Evolutionary conservation across 306 rosid genomes (phyloP).

Genomic region (Malus fusca): DNA sequence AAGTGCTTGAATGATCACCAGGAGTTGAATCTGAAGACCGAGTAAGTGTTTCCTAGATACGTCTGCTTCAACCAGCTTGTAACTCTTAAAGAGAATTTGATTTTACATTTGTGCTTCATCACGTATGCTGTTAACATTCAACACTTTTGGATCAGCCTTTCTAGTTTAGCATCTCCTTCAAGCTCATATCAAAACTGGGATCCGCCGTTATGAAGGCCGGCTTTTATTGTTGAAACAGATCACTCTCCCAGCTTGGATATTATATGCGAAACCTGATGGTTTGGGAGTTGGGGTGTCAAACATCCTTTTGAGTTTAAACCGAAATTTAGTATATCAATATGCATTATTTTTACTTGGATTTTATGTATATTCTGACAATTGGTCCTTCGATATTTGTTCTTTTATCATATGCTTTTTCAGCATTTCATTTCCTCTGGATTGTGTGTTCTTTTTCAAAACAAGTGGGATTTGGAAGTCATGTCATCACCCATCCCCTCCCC

Average conservation of each 20-base stretch:
- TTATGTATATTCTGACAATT: too few species aligned
- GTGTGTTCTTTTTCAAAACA: too few species aligned
- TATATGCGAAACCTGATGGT: not conserved
- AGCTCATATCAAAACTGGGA: not conserved
- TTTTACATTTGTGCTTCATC: not conserved
- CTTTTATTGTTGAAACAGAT: not conserved
- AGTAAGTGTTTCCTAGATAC: not conserved
- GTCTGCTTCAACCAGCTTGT: not conserved
- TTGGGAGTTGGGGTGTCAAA: not conserved
- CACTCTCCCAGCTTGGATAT: not conserved
- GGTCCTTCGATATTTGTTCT: too few species aligned
- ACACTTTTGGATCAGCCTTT: too few species aligned
- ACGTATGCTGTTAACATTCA: not conserved
- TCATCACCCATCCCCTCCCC: too few species aligned
- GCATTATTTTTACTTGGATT: too few species aligned
- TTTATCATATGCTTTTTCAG: too few species aligned
- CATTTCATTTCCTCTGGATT: too few species aligned
- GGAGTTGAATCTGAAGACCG: not conserved
- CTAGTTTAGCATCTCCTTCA: not conserved
- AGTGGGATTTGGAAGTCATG: too few species aligned
- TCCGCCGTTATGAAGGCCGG: not conserved
- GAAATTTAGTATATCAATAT: too few species aligned
- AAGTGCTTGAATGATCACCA: not conserved
- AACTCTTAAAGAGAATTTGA: not conserved
- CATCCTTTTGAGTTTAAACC: not conserved